Percentiles rank a stretch among this genome's conserved stretches.
Conservation (phyloP, 768 basidiomycete genomes). For the Lactarius psammicola region DNA sequence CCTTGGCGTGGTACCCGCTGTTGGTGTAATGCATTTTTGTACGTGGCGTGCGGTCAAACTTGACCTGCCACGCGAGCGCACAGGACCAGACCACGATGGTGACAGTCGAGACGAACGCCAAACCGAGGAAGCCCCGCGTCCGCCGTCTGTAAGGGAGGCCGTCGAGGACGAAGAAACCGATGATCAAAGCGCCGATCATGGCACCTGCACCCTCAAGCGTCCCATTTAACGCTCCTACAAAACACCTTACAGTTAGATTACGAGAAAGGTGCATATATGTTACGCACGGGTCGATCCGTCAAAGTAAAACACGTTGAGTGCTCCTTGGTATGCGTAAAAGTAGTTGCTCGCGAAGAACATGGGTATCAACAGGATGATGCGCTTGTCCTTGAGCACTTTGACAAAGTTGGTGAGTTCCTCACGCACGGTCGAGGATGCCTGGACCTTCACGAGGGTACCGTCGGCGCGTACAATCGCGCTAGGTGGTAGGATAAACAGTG, state of each 20-base stretch:
- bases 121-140: conserved; percentile 41
- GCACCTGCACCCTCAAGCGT: conserved; percentile 42
- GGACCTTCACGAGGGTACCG: conserved; percentile 42
- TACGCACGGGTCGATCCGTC: conserved; percentile 43
- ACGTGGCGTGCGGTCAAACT: conserved; percentile 35
- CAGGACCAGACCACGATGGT: conserved; percentile 41
- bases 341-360: conserved; percentile 49
- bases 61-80: conserved; percentile 42
- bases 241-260: not conserved
- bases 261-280: not conserved
- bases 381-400: conserved; percentile 42
- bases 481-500: conserved; percentile 40
- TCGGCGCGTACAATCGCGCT: conserved; percentile 41
- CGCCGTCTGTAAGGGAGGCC: conserved; percentile 36
- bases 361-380: conserved; percentile 42
- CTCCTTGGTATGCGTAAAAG: conserved; percentile 48
- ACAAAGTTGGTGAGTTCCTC: conserved; percentile 35
- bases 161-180: conserved; percentile 44
- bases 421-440: conserved; percentile 35
- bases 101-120: conserved; percentile 36
- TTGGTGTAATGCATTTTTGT: conserved; percentile 37
- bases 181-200: conserved; percentile 43
- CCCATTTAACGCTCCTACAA: conserved; percentile 38
- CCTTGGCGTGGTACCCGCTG: conserved; percentile 37
- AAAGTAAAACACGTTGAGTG: conserved; percentile 41